Base-by-base conservation (phyloP, 371 early-diverging fungal genomes). In the Actinomucor elegans region DNA sequence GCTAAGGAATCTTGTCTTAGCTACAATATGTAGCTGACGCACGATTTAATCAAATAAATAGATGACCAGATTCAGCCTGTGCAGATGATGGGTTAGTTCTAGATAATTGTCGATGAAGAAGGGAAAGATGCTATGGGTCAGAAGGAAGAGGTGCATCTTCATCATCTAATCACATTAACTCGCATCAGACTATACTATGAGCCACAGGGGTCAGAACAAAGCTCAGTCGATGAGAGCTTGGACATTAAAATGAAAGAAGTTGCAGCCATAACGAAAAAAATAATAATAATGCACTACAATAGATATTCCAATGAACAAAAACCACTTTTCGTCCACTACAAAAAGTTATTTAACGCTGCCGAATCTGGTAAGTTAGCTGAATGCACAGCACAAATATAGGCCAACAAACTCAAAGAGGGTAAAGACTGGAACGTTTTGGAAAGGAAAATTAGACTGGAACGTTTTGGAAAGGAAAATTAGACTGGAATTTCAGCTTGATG, bases 321-420 rank as follows among this genome's bases (percentile, higher is more conserved):
- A 38, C 59, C 35, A 20, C 41, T 41, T 5, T 48, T 32, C 52
- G 29, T 57, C 31, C 52, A 58, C 34, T 46, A 45, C 7, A 58
- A 47, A 5, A 59, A 59, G 21, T 31, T 41, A 6, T 59, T 34
- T 24, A 48, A 48, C 42, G 37, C 48, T 52, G 36, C 42, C 7
- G 52, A 52, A 31, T 47, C 32, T 40, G 34, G 37, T 32, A 24
- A 32, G 28, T 49, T 54, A 52, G 60, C 54, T 24, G 43, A 59
- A 47, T 15, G 52, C 27, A 48, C 52, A n/a, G 35, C 48, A 31
- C 59, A 59, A 46, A 59, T 52, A 18, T 52, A 43, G 59, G 59
- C 48, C 27, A 59, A 52, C 35, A 48, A 36, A 42, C 40, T 52
- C 27, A 26, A 44, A 44, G 48, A 56, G 20, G 44, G 35, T 40